A percentile compares a stretch with the other conserved stretches of the same genome.
phyloP scores from a whole-genome alignment of 1,139 yeast species.

The Spathaspora sp. region DNA sequence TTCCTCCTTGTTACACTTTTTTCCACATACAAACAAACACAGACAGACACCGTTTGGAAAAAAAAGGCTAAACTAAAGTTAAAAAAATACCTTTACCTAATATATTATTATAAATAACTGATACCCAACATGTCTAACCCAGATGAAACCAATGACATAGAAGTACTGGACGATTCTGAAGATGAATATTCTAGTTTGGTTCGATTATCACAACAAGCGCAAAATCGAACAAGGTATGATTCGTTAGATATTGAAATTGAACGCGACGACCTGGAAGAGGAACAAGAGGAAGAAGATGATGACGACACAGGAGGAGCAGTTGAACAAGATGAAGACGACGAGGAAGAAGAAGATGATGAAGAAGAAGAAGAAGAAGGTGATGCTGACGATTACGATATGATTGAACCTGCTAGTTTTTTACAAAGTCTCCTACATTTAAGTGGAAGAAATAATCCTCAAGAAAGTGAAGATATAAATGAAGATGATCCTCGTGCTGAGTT shows the following conservation, averaged over 20 bases:
- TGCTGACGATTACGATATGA: slow-evolving; percentile 21
- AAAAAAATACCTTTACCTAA: too few relatives aligned
- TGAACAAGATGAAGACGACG: slow-evolving; percentile 19
- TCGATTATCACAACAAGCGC: slow-evolving; percentile 23
- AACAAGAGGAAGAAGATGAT: slow-evolving; percentile 21
- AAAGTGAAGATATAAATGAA: slow-evolving; percentile 16
- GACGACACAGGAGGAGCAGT: slow-evolving; percentile 16
- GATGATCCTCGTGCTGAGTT: slow-evolving; percentile 27
- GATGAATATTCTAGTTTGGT: slow-evolving; percentile 24
- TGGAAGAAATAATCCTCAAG: slow-evolving; percentile 14
- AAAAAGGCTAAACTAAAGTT: too few relatives aligned
- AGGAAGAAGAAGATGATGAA: slow-evolving; percentile 18
- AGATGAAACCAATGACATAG: neutral
- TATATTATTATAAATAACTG: neutral
- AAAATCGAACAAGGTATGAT: slow-evolving; percentile 15
- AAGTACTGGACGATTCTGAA: slow-evolving; percentile 12
- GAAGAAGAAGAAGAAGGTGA: slow-evolving; percentile 20
- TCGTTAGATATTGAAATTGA: slow-evolving; percentile 6
- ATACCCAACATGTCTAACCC: neutral
- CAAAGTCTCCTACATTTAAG: slow-evolving; percentile 20
- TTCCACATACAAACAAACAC: too few relatives aligned
- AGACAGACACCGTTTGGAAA: too few relatives aligned
- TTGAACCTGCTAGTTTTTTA: slow-evolving; percentile 26
- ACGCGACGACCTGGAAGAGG: slow-evolving; percentile 10
- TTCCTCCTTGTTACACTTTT: too few relatives aligned